Evolutionary conservation across 495 filamentous ascomycete species (phyloP), one percentile per base, ranked within the genome.

Genomic region (Aspergillus leporis): DNA sequence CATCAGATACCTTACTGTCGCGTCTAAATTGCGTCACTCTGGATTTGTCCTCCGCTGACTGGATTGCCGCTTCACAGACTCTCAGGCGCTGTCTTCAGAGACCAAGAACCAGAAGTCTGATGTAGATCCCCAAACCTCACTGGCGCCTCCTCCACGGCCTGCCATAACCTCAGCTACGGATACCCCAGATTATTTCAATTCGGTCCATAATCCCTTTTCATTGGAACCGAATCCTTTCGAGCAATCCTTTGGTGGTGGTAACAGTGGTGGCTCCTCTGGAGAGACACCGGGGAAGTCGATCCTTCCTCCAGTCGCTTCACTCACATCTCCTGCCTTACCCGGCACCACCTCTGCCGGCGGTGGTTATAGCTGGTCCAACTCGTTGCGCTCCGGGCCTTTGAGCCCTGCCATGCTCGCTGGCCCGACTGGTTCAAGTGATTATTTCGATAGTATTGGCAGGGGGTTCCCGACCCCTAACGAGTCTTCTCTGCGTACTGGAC

Each of bases 361-460:
- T 32, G 79, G 78, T 31, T 90, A 89, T 66, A 85, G 86, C 75
- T 98, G 94, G 93, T 78, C 83, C 47, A 88, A 92, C 66, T 95
- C 91, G 22, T 79, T 98, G 62, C 86, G 94, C 52, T 91, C 92
- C 51, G 94, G 94, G 61, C 94, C 95, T 23, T 73, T 98, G 66
- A 98, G 94, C 71, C 94, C 94, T 75, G 94, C 94, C 56, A 98
- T 98, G 94, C 86, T 98, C 21, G 89, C 92, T 48, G 94, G 92
- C 34, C 94, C 75, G 75, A 88, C 75, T 80, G 89, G 75, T 63
- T 84, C 87, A 59, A 85, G 79, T 65, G 92, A 96, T 70, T 92
- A 90, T 68, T 90, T 90, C 63, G 87, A 90, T 57, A 86, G 87
- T 66, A 90, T 93, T 69, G 84, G 95, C 55, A 80, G 91, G 61